phyloP scores from a whole-genome alignment of 2,329 filamentous ascomycete species.

The Aspergillus ochraceoroseus region DNA sequence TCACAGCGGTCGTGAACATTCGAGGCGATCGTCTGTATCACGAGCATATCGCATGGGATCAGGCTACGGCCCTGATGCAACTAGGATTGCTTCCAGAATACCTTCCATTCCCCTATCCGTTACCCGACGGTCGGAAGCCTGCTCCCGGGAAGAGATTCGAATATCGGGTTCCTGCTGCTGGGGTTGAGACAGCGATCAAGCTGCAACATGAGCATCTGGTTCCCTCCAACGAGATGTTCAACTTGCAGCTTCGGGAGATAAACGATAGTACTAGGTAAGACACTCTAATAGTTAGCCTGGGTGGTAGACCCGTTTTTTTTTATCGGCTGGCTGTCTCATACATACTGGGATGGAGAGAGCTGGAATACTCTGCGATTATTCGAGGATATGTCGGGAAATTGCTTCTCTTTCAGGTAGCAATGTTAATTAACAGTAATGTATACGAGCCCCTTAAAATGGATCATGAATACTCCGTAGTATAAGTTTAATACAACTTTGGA shows the following conservation, averaged over 20 bases:
- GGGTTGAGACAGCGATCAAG: slow-evolving; percentile 51
- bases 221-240: slow-evolving; percentile 56
- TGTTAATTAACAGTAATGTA: too few relatives aligned
- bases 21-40: slow-evolving; percentile 64
- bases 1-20: slow-evolving; percentile 62
- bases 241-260: slow-evolving; percentile 31
- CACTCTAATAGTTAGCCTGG: too few relatives aligned
- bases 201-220: slow-evolving; percentile 48
- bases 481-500: too few relatives aligned
- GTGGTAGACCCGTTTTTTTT: too few relatives aligned
- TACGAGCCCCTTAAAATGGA: too few relatives aligned
- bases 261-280: too few relatives aligned
- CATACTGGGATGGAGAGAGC: too few relatives aligned
- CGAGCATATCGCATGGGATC: slow-evolving; percentile 68
- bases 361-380: too few relatives aligned
- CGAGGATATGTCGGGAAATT: too few relatives aligned
- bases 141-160: slow-evolving; percentile 48
- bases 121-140: slow-evolving; percentile 40
- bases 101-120: slow-evolving; percentile 56
- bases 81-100: slow-evolving; percentile 61
- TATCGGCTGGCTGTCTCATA: too few relatives aligned
- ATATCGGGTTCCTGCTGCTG: slow-evolving; percentile 58
- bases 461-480: too few relatives aligned
- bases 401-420: too few relatives aligned
- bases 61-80: slow-evolving; percentile 58